Conservation (phyloP, 2,329 filamentous ascomycete species). For the Scedosporium dehoogii region DNA sequence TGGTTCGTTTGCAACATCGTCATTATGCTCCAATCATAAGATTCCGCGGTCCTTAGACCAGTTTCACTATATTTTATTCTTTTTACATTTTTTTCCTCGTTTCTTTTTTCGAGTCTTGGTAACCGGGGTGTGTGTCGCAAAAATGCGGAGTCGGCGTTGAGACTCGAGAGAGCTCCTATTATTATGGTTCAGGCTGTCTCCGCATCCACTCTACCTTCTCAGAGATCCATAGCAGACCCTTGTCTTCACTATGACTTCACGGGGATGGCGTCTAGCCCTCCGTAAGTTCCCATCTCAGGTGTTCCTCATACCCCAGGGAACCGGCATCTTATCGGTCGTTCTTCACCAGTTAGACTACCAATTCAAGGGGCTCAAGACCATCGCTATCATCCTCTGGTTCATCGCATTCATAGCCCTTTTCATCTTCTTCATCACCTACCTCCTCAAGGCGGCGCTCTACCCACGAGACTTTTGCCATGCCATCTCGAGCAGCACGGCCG, state of each 20-base stretch:
- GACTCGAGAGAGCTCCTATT: too few species aligned
- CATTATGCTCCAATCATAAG: too few species aligned
- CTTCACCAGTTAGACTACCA: slow-evolving; percentile 28
- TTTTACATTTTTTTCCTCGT: too few species aligned
- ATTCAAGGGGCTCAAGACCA: slow-evolving; percentile 23
- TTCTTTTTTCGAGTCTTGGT: too few species aligned
- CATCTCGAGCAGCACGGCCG: slow-evolving; percentile 20
- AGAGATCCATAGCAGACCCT: neutral
- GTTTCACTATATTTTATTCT: too few species aligned
- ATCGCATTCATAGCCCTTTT: slow-evolving; percentile 23
- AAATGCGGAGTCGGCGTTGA: too few species aligned
- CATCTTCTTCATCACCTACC: slow-evolving; percentile 19
- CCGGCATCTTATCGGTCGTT: slow-evolving; percentile 23
- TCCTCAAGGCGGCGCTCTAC: slow-evolving; percentile 21
- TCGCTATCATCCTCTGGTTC: slow-evolving; percentile 27
- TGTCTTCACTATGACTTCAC: neutral
- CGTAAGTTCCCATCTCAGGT: slow-evolving; percentile 24
- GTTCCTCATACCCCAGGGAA: slow-evolving; percentile 27
- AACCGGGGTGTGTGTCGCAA: too few species aligned
- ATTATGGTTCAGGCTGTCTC: neutral
- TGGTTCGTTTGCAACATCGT: too few species aligned
- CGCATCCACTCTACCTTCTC: neutral
- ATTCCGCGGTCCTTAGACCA: too few species aligned
- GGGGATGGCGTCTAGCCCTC: slow-evolving; percentile 12
- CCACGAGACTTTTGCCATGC: slow-evolving; percentile 18